phyloP scores from a whole-genome alignment of 1,284 basidiomycete species.

The Tilletiaria anomala region DNA sequence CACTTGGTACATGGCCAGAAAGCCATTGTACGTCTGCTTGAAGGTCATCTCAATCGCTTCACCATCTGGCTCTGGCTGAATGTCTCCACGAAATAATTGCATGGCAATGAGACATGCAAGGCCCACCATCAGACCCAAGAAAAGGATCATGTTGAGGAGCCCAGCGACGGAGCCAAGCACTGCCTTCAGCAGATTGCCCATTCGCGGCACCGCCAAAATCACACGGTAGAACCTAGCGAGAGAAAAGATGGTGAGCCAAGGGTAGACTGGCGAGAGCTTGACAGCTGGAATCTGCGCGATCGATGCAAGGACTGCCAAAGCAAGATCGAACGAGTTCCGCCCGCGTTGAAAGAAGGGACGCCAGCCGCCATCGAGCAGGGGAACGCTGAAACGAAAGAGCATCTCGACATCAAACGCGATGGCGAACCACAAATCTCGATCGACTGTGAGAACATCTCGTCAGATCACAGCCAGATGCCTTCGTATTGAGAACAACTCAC shows the following conservation, averaged over 20 bases:
- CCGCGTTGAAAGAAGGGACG: conserved; percentile 54
- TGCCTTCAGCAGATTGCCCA: conserved; percentile 46
- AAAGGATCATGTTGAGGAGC: conserved; percentile 81
- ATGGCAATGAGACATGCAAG: conserved; percentile 67
- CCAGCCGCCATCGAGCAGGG: conserved; percentile 67
- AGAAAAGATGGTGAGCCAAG: conserved; percentile 85
- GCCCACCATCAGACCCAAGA: conserved; percentile 77
- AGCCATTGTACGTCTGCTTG: conserved; percentile 74
- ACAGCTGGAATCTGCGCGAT: conserved; percentile 78
- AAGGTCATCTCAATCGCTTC: conserved; percentile 55
- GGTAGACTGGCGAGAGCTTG: conserved; percentile 51
- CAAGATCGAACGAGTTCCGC: conserved; percentile 63
- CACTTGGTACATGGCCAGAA: conserved; percentile 66
- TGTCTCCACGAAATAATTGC: conserved; percentile 61
- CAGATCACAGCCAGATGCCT: too few species aligned
- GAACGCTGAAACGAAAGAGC: conserved; percentile 50
- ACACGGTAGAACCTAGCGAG: conserved; percentile 82
- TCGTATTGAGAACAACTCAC: too few species aligned
- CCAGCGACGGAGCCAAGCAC: conserved; percentile 87
- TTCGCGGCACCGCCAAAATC: conserved; percentile 71
- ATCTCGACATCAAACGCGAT: conserved; percentile 81
- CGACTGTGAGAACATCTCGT: too few species aligned
- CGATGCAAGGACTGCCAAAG: conserved; percentile 63
- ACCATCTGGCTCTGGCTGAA: conserved; percentile 41
- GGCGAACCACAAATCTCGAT: conserved; percentile 59